Base-by-base conservation (phyloP, 371 early-diverging fungal species). In the Gilbertella persicaria region DNA sequence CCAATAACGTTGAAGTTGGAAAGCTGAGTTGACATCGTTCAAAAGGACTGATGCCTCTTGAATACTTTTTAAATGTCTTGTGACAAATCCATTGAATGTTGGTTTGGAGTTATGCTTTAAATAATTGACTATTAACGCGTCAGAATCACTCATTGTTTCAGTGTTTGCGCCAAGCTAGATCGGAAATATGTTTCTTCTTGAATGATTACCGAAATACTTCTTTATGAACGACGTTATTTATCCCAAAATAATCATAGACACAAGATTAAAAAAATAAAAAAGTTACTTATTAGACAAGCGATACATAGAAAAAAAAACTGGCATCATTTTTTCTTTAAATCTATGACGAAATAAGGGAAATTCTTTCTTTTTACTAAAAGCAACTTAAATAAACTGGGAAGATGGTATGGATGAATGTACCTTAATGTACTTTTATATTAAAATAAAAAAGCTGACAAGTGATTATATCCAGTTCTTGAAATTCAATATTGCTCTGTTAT, bases 391-490 rank as follows among this genome's bases (percentile, higher is more conserved):
- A 36, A 36, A 36, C 36, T 36, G 12, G 36, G 42, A 44, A 44
- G 19, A 44, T 25, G 26, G 23, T 13, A 44, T 25, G 44, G 26
- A 44, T 44, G 44, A 44, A n/a, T 25, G 44, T 44, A 24, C 29
- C 5, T 28, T 44, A 17, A 28, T 26, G 44, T 44, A 44, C 25
- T 40, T 40, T 40, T 40, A 40, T 40, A 40, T 40, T 40, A 16
- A 40, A 40, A 40, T 40, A 40, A 40, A 10, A 40, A 40, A 40
- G 40, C 40, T 40, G 40, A 21, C 40, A 40, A 40, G 40, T 40
- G 16, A 40, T 19, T 17, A 21, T 19, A 19, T 19, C 3, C 19
- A 40, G 21, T 19, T 40, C 40, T 36, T 36, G 36, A 36, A 36
- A 36, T 36, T 3, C 10, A 36, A 36, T 36, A 40, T 40, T 40